phyloP scores from a whole-genome alignment of 169 alveolate genomes.

The Eimeria maxima region DNA sequence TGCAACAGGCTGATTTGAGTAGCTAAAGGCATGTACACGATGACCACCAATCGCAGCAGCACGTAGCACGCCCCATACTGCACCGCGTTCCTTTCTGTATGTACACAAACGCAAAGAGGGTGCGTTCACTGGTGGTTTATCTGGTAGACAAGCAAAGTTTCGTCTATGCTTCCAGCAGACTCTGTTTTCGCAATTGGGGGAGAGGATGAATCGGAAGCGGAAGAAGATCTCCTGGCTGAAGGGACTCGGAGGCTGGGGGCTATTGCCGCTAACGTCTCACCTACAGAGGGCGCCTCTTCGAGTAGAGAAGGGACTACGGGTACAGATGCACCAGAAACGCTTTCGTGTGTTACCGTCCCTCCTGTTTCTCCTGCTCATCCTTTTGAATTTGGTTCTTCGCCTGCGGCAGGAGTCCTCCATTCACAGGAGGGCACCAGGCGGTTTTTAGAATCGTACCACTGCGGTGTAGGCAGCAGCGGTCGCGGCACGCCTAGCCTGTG shows the following conservation, averaged over 20 bases:
- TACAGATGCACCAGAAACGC: background rate
- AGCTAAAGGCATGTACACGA: background rate
- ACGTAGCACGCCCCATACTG: background rate
- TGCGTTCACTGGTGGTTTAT: background rate
- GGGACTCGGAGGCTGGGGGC: slow-evolving; percentile 58
- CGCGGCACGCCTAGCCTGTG: background rate
- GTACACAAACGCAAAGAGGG: background rate
- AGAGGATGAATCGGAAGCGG: slow-evolving; percentile 60
- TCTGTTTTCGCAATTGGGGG: slow-evolving; percentile 62
- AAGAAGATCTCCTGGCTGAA: slow-evolving; percentile 34
- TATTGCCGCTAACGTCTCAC: slow-evolving; percentile 32
- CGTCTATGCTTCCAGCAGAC: slow-evolving; percentile 42
- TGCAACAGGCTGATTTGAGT: background rate
- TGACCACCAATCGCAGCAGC: background rate
- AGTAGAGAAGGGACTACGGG: background rate
- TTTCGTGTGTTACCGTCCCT: background rate
- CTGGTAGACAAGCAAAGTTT: background rate
- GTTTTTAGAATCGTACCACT: too few species aligned
- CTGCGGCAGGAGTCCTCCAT: background rate
- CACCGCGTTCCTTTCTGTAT: background rate
- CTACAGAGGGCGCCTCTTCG: background rate
- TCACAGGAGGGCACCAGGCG: background rate
- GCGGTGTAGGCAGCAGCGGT: background rate
- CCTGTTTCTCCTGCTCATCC: background rate
- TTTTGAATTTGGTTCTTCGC: background rate